Base-by-base conservation (phyloP, 2,329 filamentous ascomycete species). In the Talaromyces sp. region DNA sequence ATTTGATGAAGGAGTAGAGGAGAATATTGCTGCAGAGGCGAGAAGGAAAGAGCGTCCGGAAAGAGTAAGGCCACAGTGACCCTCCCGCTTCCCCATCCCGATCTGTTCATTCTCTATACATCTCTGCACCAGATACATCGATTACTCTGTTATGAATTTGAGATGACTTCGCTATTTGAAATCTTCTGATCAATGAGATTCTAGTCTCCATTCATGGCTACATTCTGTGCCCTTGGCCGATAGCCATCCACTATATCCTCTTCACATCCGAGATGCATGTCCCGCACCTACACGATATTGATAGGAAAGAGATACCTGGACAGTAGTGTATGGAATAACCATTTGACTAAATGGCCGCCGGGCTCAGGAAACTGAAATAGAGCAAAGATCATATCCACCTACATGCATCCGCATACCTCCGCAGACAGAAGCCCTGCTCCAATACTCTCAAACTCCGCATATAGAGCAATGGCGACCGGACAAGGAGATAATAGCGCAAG, bases 181-280 rank as follows among this genome's bases (percentile, higher is more conserved):
- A 22, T 56, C 13, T 31, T 54, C 60, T 62, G 37, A 62, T 48
- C 13, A 10, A 19, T 50, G 27, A 31, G 33, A 3, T 52, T 14
- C 14, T 50, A 61, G 59, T 52, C n/a, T 56, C 33, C 31, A 11
- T 19, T 33, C 10, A 56, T 56, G 52, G 52, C 33, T 39, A 14
- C 52, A 37, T 6, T 39, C 19, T 24, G 33, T 37, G n/a, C 52
- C 52, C 31, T 22, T 56, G 33, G 52, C n/a, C 52, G 52, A 56
- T 56, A 56, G 33, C 33, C 52, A 33, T 56, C 10, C 52, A 37
- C 10, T 37, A 37, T 48, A 48, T 24, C 33, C 8, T 50, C 31
- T 31, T 31, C n/a, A 16, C 60, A 43, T 62, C 60, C 60, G 60
- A 62, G 24, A 62, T 62, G 60, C 47, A 62, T 54, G 16, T 62